Evolutionary conservation across 179 eudicot genomes (phyloP).

Genomic region (Silene noctiflora): DNA sequence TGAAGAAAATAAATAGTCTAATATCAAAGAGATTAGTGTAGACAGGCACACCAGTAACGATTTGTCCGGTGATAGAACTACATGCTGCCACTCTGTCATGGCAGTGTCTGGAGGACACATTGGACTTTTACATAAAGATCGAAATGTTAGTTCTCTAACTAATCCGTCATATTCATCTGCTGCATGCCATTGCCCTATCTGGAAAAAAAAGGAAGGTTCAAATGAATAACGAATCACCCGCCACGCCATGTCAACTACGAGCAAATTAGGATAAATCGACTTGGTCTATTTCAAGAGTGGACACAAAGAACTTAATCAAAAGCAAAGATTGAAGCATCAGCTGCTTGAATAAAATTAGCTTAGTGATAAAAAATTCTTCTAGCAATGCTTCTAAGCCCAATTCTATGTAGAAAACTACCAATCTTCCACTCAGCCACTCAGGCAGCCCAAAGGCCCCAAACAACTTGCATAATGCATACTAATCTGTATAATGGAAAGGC

Average conservation of each 20-base stretch:
- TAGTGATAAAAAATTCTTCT: background rate
- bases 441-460: background rate
- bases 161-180: conserved; percentile 88
- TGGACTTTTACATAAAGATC: conserved; percentile 70
- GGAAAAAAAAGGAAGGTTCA: conserved; percentile 5
- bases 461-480: background rate
- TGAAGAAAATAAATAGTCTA: background rate
- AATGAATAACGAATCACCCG: conserved; percentile 11
- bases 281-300: conserved; percentile 4
- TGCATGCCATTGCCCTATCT: conserved; percentile 88
- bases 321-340: too few relatives aligned
- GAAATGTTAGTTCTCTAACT: conserved; percentile 80
- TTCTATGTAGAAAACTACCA: too few relatives aligned
- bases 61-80: conserved; percentile 64
- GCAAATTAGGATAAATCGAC: background rate
- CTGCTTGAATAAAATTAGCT: too few relatives aligned
- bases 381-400: background rate
- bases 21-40: conserved; percentile 1
- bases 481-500: too few relatives aligned
- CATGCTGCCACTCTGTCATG: conserved; percentile 94
- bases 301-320: background rate
- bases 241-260: conserved; percentile 5
- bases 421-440: background rate
- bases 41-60: conserved; percentile 45
- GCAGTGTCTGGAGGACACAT: conserved; percentile 95